Evolutionary conservation across 2,329 filamentous ascomycete species (phyloP), one percentile per base, ranked within the genome.

Genomic region (Penicillium digitatum): DNA sequence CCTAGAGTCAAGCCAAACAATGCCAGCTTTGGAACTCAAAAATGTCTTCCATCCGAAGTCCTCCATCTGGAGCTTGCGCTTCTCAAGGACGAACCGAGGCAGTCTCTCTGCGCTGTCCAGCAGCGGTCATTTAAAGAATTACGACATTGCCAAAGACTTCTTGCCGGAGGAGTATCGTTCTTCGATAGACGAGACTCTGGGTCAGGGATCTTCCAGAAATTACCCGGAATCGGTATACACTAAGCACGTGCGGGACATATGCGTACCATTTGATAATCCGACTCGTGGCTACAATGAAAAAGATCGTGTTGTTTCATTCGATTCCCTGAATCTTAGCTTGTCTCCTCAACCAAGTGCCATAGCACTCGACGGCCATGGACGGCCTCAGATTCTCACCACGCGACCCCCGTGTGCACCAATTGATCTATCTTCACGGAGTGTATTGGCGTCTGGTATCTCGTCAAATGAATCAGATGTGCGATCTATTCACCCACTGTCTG

Each of bases 41-140:
- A 80, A 81, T 49, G 77, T 81, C 1, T 76, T 84, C 14, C 76
- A 81, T 31, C 68, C 76, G 0, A 76, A 76, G 20, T 75, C 81
- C 11, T 77, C 77, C 2, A 83, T 87, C 40, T 86, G 83, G 83
- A 85, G 82, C 66, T 67, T 86, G 52, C 78, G 83, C 9, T 87
- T 84, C 63, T 84, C 81, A 3, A 82, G 81, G 22, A 80, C 78
- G 7, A 82, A 80, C 65, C 74, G 81, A 53, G 82, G 82, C 12
- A 81, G 78, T 22, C 76, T 87, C 37, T 83, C 81, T 9, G 78
- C 84, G 12, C 76, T 85, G 39, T 81, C 83, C 0, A 86, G 78
- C 62, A 80, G 76, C 2, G 84, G 84, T 12, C 80, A 85, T 57
- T 74, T 86, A 62, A 84, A 81, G 60, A 71, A 80, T 7, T 78